Evolutionary conservation across 148 eudicot genomes (phyloP), one percentile per base, ranked within the genome.

Genomic region (Vaccinium vitisidaea): DNA sequence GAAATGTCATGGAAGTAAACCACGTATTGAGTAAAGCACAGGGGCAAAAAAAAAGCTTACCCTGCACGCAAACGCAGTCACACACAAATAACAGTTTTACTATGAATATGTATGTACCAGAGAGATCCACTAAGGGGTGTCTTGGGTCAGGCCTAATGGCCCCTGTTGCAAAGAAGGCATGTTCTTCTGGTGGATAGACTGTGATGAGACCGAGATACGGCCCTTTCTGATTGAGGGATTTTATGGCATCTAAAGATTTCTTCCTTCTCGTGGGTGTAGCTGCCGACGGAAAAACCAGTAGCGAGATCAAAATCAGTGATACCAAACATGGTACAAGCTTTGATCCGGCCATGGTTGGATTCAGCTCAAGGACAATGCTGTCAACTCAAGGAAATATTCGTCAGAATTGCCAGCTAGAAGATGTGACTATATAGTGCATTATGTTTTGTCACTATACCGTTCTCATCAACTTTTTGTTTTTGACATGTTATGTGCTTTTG

Each of bases 131-230:
- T 49, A 39, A 83, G 18, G 88, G 88, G 55, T 79, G 83, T 58
- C 15, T 74, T 4, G 79, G 78, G 54, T 80, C n/a, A 19, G 83
- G 80, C 52, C 59, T 49, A 48, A 86, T 83, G 14, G 61, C 63
- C 12, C 80, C 75, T 70, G 63, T 63, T 27, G 82, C 67, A 53
- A 86, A 79, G 75, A 86, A 83, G 18, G 88, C 88, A 43, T 46
- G 25, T 70, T 86, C 88, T 83, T 86, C 81, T 7, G 88, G 79
- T 15, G 83, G 30, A 32, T 78, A 83, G 43, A 30, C 74, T 15
- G 83, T 86, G 79, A 83, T 71, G n/a, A 86, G 86, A 30, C 86
- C 88, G 73, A 83, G 19, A 59, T 79, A 86, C 30, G 86, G 88
- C 0, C 88, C 88, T 69, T 83, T 30, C 10, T 39, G 50, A 50